Evolutionary conservation across 2,329 filamentous ascomycete genomes (phyloP).

Genomic region (Lojkania enalia): DNA sequence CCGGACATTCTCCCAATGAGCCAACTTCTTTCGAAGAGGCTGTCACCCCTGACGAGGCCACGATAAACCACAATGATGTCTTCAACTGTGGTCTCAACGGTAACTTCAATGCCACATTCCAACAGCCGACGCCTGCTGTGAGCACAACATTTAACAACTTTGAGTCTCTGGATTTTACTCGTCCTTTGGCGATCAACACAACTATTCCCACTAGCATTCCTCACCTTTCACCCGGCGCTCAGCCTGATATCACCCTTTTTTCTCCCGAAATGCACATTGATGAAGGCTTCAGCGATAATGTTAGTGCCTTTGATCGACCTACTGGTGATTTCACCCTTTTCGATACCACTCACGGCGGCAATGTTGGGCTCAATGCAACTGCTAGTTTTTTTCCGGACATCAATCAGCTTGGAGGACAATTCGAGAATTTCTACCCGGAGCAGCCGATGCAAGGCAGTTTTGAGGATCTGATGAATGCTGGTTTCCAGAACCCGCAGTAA

Average conservation of each 20-base stretch:
- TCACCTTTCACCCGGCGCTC: conserved; percentile 70
- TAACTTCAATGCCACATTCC: conserved; percentile 63
- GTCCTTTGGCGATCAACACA: conserved; percentile 17
- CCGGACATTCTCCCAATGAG: conserved; percentile 47
- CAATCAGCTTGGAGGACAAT: conserved; percentile 46
- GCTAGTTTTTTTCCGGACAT: conserved; percentile 46
- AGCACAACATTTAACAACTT: conserved; percentile 44
- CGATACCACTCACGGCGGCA: conserved; percentile 30
- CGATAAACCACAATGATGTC: conserved; percentile 65
- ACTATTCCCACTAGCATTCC: conserved; percentile 29
- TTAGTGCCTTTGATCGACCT: conserved; percentile 36
- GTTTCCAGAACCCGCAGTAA: conserved; percentile 26
- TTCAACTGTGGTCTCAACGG: conserved; percentile 62
- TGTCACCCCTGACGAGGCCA: conserved; percentile 50
- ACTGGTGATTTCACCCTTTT: conserved; percentile 67
- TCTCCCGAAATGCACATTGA: conserved; percentile 66
- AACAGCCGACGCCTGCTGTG: conserved; percentile 56
- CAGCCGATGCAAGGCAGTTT: conserved; percentile 29
- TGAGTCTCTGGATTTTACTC: conserved; percentile 11
- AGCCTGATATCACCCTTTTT: conserved; percentile 69
- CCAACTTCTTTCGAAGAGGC: conserved; percentile 49
- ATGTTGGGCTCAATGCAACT: conserved; percentile 29
- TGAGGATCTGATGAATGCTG: conserved; percentile 35
- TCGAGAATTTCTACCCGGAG: conserved; percentile 35
- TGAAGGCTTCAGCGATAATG: conserved; percentile 65